Percentiles rank a stretch among this genome's conserved stretches.
phyloP scores from a whole-genome alignment of 129 eudicot species.

The Mikania micrantha region DNA sequence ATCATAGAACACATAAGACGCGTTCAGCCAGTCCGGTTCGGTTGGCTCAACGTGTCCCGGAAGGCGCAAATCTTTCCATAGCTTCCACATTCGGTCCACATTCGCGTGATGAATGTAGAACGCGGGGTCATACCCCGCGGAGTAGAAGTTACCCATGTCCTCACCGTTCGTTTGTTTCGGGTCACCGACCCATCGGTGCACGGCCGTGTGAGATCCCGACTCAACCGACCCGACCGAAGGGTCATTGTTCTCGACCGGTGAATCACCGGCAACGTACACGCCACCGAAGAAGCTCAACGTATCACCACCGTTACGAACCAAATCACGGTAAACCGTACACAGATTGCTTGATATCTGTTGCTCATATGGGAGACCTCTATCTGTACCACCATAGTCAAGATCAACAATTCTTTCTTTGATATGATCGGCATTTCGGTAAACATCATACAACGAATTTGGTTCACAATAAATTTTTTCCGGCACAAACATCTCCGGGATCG shows the following conservation, averaged over 20 bases:
- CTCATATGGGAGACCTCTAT: background rate
- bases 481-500: slow-evolving; percentile 19
- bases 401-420: slow-evolving; percentile 14
- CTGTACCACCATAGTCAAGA: background rate
- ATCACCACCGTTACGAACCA: background rate
- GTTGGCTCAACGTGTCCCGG: slow-evolving; percentile 1
- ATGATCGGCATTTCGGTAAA: slow-evolving; percentile 8
- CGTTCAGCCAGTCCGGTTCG: background rate
- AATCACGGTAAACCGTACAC: background rate
- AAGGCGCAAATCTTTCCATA: background rate
- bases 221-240: background rate
- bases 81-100: slow-evolving; percentile 3
- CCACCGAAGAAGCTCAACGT: slow-evolving; percentile 5
- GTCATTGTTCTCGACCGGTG: background rate
- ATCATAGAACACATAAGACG: slow-evolving; percentile 1
- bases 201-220: background rate
- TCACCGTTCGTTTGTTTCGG: background rate
- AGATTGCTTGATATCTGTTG: background rate
- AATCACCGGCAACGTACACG: background rate
- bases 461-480: background rate
- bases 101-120: slow-evolving; percentile 2
- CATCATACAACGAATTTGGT: slow-evolving; percentile 12
- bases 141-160: slow-evolving; percentile 14
- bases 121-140: slow-evolving; percentile 1
- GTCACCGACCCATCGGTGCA: slow-evolving; percentile 1